These are phyloP conservation scores for Nakazawaea ishiwadae DNA, from an alignment of 805 yeast species.

Conservation along the genomic window DNA sequence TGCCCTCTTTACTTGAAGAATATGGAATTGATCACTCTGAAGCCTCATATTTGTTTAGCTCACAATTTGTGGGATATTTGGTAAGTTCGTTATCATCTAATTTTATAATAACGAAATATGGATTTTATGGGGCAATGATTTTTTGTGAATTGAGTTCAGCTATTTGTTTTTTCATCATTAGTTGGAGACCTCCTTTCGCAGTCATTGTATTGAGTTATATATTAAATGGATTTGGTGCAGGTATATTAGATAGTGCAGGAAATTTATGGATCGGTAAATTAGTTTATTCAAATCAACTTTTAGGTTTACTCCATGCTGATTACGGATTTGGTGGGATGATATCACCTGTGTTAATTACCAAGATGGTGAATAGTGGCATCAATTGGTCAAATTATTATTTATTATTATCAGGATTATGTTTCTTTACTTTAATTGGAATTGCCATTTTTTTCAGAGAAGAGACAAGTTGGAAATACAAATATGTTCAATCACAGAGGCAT, in stretches of 20 bases:
- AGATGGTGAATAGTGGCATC: conserved; percentile 30
- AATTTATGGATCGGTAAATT: conserved; percentile 49
- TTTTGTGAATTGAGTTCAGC: conserved; percentile 31
- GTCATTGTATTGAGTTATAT: conserved; percentile 35
- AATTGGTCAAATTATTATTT: conserved; percentile 44
- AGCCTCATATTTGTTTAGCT: conserved; percentile 45
- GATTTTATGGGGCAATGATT: conserved; percentile 41
- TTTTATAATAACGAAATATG: conserved; percentile 34
- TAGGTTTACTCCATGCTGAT: conserved; percentile 48
- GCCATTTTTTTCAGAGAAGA: conserved; percentile 33
- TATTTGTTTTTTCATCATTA: conserved; percentile 32
- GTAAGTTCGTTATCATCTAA: conserved; percentile 46
- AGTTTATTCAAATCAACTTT: conserved; percentile 41
- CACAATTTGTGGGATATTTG: conserved; percentile 52
- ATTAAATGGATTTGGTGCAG: conserved; percentile 50
- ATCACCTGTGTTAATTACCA: conserved; percentile 42
- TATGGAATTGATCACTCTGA: conserved; percentile 45
- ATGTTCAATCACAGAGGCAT: conserved; percentile 14
- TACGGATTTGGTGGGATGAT: conserved; percentile 52
- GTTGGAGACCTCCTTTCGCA: conserved; percentile 35
- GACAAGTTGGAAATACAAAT: conserved; percentile 39
- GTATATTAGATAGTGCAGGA: conserved; percentile 50
- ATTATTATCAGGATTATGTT: conserved; percentile 27
- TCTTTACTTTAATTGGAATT: conserved; percentile 21
- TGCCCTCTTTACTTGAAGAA: conserved; percentile 45